phyloP scores from a whole-genome alignment of 2,329 filamentous ascomycete species.

The Pseudopithomyces chartarum region DNA sequence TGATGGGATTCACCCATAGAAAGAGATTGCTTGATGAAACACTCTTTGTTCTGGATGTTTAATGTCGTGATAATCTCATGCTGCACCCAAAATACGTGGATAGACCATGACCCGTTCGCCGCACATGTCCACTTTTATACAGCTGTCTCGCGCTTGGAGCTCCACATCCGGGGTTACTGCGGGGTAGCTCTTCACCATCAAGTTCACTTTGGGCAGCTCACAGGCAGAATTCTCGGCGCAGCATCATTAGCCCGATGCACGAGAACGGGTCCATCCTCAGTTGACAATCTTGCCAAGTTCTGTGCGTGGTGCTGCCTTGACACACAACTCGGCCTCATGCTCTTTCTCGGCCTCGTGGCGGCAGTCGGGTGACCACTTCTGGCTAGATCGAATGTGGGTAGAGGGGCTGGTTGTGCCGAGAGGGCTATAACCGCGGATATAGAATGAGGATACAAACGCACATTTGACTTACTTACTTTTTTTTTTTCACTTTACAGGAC shows the following conservation, averaged over 20 bases:
- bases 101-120: no score
- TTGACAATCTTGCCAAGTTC: constrained; percentile 2
- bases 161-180: not conserved
- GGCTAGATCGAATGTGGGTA: not conserved
- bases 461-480: no score
- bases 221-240: constrained; percentile 10
- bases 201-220: not conserved
- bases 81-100: no score
- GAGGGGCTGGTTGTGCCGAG: not conserved
- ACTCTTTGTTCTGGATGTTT: no score
- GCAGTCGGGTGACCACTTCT: not conserved
- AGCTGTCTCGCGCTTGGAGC: not conserved
- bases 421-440: no score
- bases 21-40: no score
- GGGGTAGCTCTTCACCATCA: not conserved
- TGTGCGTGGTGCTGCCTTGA: not conserved
- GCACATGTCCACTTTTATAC: no score
- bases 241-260: constrained; percentile 22
- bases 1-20: no score
- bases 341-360: not conserved
- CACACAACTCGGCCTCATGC: constrained; percentile 10
- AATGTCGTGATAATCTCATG: no score
- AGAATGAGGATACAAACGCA: no score
- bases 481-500: not conserved
- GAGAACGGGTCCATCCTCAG: not conserved